These are phyloP conservation scores for Aspergillus sergii DNA, from an alignment of 2,329 filamentous ascomycete genomes.

Conservation along the genomic window DNA sequence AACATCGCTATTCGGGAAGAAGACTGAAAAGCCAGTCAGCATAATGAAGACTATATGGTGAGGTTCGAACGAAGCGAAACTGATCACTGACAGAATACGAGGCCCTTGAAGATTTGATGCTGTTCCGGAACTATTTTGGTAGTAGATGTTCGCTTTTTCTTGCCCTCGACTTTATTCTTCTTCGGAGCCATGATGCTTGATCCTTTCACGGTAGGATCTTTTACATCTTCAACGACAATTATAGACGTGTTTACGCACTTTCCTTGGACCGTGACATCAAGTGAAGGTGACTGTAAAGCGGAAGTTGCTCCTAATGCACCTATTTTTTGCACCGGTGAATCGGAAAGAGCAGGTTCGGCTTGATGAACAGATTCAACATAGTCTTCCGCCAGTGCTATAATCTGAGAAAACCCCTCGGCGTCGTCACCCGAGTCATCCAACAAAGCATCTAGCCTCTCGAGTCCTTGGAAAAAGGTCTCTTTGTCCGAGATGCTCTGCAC, in stretches of 20 bases:
- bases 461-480: constrained; percentile 37
- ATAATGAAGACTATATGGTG: background rate
- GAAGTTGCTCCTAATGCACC: constrained; percentile 6
- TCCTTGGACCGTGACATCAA: background rate
- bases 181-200: constrained; percentile 20
- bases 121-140: constrained; percentile 54
- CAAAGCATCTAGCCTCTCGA: constrained; percentile 36
- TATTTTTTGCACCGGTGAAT: background rate
- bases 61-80: background rate
- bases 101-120: constrained; percentile 61
- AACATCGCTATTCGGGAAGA: constrained; percentile 79
- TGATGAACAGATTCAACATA: background rate
- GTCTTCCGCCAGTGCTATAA: constrained; percentile 16
- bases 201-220: constrained; percentile 10
- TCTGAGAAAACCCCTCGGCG: constrained; percentile 22
- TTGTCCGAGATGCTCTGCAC: constrained; percentile 28
- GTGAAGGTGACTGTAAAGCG: constrained; percentile 1
- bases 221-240: background rate
- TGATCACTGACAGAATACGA: constrained; percentile 59
- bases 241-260: background rate
- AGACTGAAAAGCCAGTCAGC: constrained; percentile 49
- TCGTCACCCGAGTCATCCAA: constrained; percentile 31
- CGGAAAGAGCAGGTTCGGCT: constrained; percentile 2
- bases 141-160: constrained; percentile 36
- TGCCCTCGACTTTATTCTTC: constrained; percentile 16